Conservation (phyloP, 257 asterid species). For the Nicotiana undulata region DNA sequence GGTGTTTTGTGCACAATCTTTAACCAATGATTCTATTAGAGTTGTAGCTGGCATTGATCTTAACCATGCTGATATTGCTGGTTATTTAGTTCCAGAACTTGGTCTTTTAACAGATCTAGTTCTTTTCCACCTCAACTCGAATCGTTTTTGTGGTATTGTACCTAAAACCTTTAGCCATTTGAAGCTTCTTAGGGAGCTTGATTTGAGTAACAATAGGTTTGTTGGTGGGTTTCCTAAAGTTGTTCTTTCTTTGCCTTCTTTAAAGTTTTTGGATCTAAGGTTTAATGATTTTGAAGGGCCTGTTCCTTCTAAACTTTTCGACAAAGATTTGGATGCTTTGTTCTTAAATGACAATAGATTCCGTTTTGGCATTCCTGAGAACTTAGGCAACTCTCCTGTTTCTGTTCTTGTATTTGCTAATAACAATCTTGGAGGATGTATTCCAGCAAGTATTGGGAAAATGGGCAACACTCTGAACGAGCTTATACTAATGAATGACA, state of each 20-base stretch:
- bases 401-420: slow-evolving; percentile 66
- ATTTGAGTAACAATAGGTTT: slow-evolving; percentile 59
- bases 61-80: slow-evolving; percentile 73
- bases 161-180: slow-evolving; percentile 34
- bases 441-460: slow-evolving; percentile 58
- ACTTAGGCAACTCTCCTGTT: slow-evolving; percentile 64
- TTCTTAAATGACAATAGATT: slow-evolving; percentile 62
- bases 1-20: slow-evolving; percentile 44
- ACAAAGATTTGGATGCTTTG: slow-evolving; percentile 51
- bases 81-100: slow-evolving; percentile 53
- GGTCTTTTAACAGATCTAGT: slow-evolving; percentile 59
- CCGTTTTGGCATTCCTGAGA: slow-evolving; percentile 48
- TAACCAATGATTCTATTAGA: slow-evolving; percentile 24
- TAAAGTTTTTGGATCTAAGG: slow-evolving; percentile 56
- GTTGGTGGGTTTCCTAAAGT: slow-evolving; percentile 61
- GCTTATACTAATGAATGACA: slow-evolving; percentile 49
- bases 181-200: slow-evolving; percentile 51
- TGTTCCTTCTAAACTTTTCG: slow-evolving; percentile 41
- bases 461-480: slow-evolving; percentile 52
- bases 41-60: slow-evolving; percentile 76
- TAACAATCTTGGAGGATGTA: slow-evolving; percentile 56
- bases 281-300: slow-evolving; percentile 71
- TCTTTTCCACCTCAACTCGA: slow-evolving; percentile 56
- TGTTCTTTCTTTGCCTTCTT: slow-evolving; percentile 39
- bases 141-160: slow-evolving; percentile 61